Base-by-base conservation (phyloP, 768 basidiomycete species). In the Strobilomyces echinocephalus region DNA sequence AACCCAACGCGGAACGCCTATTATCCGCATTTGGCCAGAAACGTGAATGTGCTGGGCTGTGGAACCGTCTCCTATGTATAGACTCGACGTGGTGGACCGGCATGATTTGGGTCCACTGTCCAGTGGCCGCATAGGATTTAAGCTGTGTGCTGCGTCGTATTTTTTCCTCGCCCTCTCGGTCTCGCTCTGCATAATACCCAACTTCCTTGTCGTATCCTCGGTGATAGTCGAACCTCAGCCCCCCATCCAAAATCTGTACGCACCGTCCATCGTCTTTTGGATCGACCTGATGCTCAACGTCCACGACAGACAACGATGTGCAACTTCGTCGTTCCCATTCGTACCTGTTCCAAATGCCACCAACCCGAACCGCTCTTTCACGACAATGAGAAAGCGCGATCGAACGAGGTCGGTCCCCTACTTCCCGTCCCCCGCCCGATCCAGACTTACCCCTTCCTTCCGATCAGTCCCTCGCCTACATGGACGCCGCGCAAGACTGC, bases 401-500 rank as follows among this genome's bases (percentile, higher is more conserved):
- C 46, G 9, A 50, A 58, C 33, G 64, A 59, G 60, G 67, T 69
- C 31, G 3, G 56, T n/a, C n/a, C n/a, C n/a, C n/a, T n/a, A n/a
- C n/a, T n/a, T n/a, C n/a, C n/a, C n/a, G n/a, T n/a, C n/a, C n/a
- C n/a, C n/a, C n/a, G n/a, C n/a, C n/a, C n/a, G n/a, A n/a, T n/a
- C n/a, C n/a, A n/a, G n/a, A n/a, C n/a, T n/a, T n/a, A n/a, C n/a
- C n/a, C n/a, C n/a, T n/a, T n/a, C n/a, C n/a, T n/a, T n/a, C n/a
- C n/a, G n/a, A n/a, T n/a, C 53, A 68, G 64, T 53, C 49, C 41
- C 35, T 53, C 4, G 35, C 41, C 24, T 69, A 70, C 50, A 70
- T 68, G 62, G 68, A 68, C 46, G 56, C 64, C 2, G 64, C 66
- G 0, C 67, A 69, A 52, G 67, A 69, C 14, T 69, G 67, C 20